phyloP scores from a whole-genome alignment of 2,329 filamentous ascomycete species.

The Fusarium transvaalense region DNA sequence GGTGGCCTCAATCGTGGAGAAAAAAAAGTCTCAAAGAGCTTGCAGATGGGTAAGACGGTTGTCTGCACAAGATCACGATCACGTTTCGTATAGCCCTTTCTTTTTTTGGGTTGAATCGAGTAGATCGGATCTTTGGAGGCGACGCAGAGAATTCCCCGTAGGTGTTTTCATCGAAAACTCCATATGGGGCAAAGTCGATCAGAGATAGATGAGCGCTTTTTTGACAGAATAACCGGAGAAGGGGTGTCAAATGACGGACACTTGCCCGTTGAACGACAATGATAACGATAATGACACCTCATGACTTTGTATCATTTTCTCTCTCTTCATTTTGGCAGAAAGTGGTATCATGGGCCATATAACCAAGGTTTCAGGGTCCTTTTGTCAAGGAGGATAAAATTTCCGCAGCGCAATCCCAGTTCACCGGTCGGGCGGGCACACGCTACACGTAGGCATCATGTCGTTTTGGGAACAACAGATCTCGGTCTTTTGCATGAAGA shows the following conservation, averaged over 20 bases:
- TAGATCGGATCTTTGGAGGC: not conserved
- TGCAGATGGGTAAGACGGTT: slow-evolving; percentile 28
- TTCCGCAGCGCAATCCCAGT: slow-evolving; percentile 16
- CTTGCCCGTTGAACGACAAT: not conserved
- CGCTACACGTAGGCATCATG: slow-evolving; percentile 1
- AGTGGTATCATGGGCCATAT: slow-evolving; percentile 19
- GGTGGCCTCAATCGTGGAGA: slow-evolving; percentile 44
- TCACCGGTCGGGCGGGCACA: slow-evolving; percentile 7
- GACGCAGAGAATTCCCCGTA: not conserved
- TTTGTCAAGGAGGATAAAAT: slow-evolving; percentile 9
- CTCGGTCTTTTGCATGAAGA: slow-evolving; percentile 31
- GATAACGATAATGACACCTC: too few relatives aligned
- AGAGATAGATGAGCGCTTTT: not conserved
- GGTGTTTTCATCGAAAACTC: not conserved
- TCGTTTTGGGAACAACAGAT: slow-evolving; percentile 28
- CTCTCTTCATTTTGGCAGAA: not conserved
- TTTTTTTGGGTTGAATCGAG: not conserved
- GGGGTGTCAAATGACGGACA: slow-evolving; percentile 25
- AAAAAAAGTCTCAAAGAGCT: slow-evolving; percentile 34
- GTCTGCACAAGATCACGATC: slow-evolving; percentile 26
- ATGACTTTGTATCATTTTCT: not conserved
- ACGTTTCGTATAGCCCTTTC: slow-evolving; percentile 31
- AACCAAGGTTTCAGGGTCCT: slow-evolving; percentile 7
- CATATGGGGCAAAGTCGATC: not conserved
- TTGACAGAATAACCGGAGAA: slow-evolving; percentile 7